Conservation (phyloP, 345 rosid species). For the Lumnitzera littorea region DNA sequence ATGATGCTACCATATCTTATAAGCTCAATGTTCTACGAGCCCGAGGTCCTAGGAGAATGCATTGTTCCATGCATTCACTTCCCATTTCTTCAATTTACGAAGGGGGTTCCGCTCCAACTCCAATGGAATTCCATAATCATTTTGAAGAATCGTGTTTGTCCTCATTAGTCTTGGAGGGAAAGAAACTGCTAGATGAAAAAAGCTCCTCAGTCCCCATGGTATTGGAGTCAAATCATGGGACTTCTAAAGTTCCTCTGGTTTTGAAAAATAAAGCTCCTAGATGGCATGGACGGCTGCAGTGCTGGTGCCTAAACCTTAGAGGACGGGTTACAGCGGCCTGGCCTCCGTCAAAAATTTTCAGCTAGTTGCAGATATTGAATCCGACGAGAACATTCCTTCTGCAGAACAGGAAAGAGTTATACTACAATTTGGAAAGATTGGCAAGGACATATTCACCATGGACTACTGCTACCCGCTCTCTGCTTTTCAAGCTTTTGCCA, state of each 20-base stretch:
- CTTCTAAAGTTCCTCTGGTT: constrained; percentile 35
- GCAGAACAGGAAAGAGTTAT: constrained; percentile 72
- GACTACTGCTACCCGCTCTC: constrained; percentile 90
- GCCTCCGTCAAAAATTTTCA: constrained; percentile 96
- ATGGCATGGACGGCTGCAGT: constrained; percentile 95
- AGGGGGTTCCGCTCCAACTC: constrained; percentile 54
- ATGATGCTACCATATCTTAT: constrained; percentile 44
- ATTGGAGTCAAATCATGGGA: constrained; percentile 5
- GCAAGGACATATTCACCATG: constrained; percentile 92
- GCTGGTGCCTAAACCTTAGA: constrained; percentile 91
- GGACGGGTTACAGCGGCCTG: constrained; percentile 57
- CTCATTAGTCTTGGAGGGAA: constrained; percentile 21
- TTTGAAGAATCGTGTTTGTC: constrained; percentile 14
- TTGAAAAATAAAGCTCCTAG: constrained; percentile 88
- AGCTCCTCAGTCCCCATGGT: constrained; percentile 24
- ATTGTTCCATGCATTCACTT: constrained; percentile 54
- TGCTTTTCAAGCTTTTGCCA: constrained; percentile 93
- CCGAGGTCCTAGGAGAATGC: constrained; percentile 93
- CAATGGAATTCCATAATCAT: constrained; percentile 28
- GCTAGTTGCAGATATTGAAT: constrained; percentile 61
- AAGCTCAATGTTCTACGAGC: constrained; percentile 82
- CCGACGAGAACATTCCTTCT: constrained; percentile 38
- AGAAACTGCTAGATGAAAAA: constrained; percentile 31
- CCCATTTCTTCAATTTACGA: constrained; percentile 60
- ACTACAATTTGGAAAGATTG: constrained; percentile 90